Evolutionary conservation across 768 basidiomycete species (phyloP), one percentile per base, ranked within the genome.

Genomic region (Suillus luteus): DNA sequence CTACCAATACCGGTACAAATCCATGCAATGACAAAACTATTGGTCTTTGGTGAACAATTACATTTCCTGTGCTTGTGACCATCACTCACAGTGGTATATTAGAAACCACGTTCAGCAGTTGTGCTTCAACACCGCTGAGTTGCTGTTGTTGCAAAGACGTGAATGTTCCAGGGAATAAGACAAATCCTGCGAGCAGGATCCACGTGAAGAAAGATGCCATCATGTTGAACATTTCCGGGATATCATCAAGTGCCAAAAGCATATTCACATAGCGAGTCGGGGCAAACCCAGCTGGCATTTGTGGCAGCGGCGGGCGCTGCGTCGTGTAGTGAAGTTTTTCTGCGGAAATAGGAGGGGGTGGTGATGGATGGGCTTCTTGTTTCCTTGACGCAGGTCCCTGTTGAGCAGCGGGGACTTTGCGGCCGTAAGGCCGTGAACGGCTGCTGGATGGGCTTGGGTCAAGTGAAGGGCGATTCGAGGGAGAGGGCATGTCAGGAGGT

Each of bases 141-240:
- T 68, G 65, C 33, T 51, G 44, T 14, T 66, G 19, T 19, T 67
- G 43, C 73, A 82, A 76, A 60, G 81, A 85, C 11, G 81, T 77
- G 71, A 88, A 88, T 8, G 86, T 87, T 58, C 85, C 83, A 2
- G 86, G 86, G 65, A 88, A 86, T 35, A 88, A 76, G 19, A 88
- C 75, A 69, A 88, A 88, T 9, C 86, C 86, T 10, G 86, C 86
- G 27, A 88, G 75, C 59, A 87, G 68, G 61, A 88, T 80, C 86
- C 86, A 88, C 10, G 83, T 86, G 66, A 84, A 87, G 74, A 88
- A 86, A 9, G 78, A 78, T 2, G 83, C 80, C n/a, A 82, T 70
- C 15, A 85, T 61, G 62, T 86, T 85, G 70, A 82, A 78, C 48
- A 82, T 24, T 4, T 72, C 66, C 19, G 85, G 83, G 51, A 88